These are phyloP conservation scores for Kluyveromyces sp. DNA, from an alignment of 1,139 yeast species.

Conservation along the genomic window DNA sequence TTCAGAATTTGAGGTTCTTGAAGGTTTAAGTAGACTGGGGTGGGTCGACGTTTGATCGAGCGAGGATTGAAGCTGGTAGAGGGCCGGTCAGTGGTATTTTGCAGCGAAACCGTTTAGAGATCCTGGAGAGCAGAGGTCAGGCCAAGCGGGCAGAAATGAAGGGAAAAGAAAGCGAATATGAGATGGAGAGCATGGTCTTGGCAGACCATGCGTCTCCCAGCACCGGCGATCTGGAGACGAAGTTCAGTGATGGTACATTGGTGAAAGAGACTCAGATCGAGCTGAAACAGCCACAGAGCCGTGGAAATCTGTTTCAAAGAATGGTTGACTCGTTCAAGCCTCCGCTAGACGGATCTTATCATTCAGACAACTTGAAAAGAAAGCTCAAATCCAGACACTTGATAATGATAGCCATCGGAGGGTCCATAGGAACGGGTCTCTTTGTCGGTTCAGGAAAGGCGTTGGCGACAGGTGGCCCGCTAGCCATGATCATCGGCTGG, in stretches of 20 bases:
- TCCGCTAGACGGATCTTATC: constrained; percentile 19
- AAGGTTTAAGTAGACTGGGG: too few species aligned
- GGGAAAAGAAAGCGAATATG: not conserved
- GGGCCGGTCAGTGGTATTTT: too few species aligned
- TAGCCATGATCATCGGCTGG: constrained; percentile 48
- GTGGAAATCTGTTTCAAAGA: constrained; percentile 13
- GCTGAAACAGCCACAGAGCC: not conserved
- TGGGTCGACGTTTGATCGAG: too few species aligned
- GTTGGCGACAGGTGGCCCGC: constrained; percentile 57
- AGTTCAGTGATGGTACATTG: constrained; percentile 4
- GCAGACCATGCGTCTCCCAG: constrained; percentile 3
- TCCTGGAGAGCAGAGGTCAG: too few species aligned
- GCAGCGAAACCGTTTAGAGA: too few species aligned
- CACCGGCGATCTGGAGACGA: constrained; percentile 3
- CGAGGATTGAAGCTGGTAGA: not conserved
- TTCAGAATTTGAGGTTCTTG: too few species aligned
- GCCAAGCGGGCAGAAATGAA: constrained; percentile 2
- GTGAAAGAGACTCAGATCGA: constrained; percentile 1
- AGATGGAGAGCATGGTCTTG: not conserved
- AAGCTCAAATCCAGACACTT: constrained; percentile 18
- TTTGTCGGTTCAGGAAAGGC: constrained; percentile 58
- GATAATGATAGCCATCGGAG: constrained; percentile 59
- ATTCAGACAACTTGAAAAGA: constrained; percentile 17
- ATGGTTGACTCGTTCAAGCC: constrained; percentile 20
- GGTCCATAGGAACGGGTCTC: constrained; percentile 67